Percentiles rank a stretch among this genome's conserved stretches.
Conservation (phyloP, 768 basidiomycete species). For the Serendipita indica region DNA sequence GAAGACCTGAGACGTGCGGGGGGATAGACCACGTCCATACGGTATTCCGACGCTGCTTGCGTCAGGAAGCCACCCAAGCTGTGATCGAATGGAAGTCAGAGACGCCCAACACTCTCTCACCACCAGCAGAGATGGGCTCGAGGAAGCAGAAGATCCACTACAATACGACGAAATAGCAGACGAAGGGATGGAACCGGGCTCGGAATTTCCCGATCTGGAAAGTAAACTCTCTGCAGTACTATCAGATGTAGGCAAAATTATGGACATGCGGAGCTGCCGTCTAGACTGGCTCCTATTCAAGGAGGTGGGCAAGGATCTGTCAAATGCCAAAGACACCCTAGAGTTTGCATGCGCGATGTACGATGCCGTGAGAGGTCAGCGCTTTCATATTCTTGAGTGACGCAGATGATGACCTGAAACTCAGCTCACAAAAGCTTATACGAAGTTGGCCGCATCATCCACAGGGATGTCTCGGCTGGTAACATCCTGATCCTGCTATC, state of each 20-base stretch:
- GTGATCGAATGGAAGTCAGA: background rate
- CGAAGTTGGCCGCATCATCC: background rate
- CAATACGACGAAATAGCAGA: background rate
- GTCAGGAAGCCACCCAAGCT: background rate
- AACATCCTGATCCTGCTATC: background rate
- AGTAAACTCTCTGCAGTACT: too few species aligned
- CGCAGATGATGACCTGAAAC: background rate
- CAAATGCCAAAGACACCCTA: background rate
- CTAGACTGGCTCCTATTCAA: background rate
- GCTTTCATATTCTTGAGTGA: background rate
- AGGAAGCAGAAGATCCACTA: background rate
- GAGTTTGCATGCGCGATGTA: background rate
- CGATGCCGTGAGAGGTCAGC: background rate
- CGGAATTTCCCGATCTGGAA: too few species aligned
- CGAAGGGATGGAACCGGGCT: too few species aligned
- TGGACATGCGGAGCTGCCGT: too few species aligned
- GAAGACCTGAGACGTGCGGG: too few species aligned
- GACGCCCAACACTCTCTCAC: too few species aligned
- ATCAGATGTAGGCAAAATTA: too few species aligned
- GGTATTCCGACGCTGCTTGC: background rate
- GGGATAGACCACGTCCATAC: background rate
- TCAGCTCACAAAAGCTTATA: background rate
- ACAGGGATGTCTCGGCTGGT: background rate
- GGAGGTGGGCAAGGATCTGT: background rate
- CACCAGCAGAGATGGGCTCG: too few species aligned